Conservation (phyloP, 108 stramenopile species). For the Cyclotella distinguenda region DNA sequence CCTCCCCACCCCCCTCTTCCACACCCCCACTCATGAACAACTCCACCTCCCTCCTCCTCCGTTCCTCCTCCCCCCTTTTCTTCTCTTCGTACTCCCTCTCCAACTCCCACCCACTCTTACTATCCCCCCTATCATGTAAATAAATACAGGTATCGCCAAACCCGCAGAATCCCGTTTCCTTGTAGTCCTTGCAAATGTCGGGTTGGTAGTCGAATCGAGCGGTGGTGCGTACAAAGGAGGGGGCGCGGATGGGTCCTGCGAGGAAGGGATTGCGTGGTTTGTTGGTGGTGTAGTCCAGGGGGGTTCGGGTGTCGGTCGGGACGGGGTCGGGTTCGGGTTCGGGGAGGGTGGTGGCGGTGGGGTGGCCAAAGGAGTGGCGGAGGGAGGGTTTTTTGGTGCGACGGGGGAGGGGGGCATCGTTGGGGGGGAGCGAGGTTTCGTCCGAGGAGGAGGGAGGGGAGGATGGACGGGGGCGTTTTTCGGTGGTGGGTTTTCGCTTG, state of each 20-base stretch:
- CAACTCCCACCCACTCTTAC: conserved; percentile 93
- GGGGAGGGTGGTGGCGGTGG: conserved; percentile 5
- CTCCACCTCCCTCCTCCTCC: conserved; percentile 65
- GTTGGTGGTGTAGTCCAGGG: conserved; percentile 4
- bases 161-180: conserved; percentile 99
- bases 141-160: conserved; percentile 98
- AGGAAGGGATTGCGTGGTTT: conserved; percentile 62
- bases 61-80: conserved; percentile 74
- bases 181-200: conserved; percentile 99
- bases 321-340: background rate
- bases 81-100: conserved; percentile 93
- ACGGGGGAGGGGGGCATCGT: conserved; percentile 5
- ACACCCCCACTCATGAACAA: conserved; percentile 53
- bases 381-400: background rate
- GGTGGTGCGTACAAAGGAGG: conserved; percentile 87
- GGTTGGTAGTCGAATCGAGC: conserved; percentile 97
- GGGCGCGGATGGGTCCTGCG: conserved; percentile 88
- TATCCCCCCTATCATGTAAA: conserved; percentile 95
- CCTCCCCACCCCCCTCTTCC: conserved; percentile 35
- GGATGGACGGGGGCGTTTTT: background rate
- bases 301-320: conserved; percentile 6
- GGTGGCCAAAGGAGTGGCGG: too few species aligned
- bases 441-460: conserved; percentile 2
- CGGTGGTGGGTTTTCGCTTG: conserved; percentile 42
- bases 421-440: background rate